Evolutionary conservation across 2,329 filamentous ascomycete genomes (phyloP).

Genomic region (Xylaria hypoxylon): DNA sequence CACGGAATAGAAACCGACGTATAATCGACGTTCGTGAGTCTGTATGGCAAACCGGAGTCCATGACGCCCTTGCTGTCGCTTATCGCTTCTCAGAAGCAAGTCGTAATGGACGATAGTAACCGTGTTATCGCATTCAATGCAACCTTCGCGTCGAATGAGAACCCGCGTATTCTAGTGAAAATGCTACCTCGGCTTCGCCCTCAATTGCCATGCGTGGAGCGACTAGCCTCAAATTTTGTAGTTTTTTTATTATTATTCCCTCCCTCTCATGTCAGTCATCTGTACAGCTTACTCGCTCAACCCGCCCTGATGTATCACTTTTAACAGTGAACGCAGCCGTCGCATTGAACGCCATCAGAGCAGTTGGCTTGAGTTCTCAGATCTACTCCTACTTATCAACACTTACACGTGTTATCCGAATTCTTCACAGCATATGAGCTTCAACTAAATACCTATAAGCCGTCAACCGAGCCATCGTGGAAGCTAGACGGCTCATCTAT

Average conservation of each 20-base stretch:
- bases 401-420: slow-evolving; percentile 17
- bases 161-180: slow-evolving; percentile 16
- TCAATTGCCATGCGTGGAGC: slow-evolving; percentile 23
- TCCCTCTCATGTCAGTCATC: not conserved
- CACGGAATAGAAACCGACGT: slow-evolving; percentile 26
- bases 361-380: slow-evolving; percentile 11
- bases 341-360: slow-evolving; percentile 20
- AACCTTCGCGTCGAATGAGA: slow-evolving; percentile 32
- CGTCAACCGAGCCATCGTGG: not conserved
- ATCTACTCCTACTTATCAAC: not conserved
- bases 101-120: slow-evolving; percentile 15
- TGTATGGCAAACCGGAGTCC: slow-evolving; percentile 17
- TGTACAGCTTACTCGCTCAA: slow-evolving; percentile 22
- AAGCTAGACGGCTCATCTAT: slow-evolving; percentile 3
- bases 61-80: slow-evolving; percentile 19
- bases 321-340: slow-evolving; percentile 14
- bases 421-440: slow-evolving; percentile 12
- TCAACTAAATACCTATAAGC: slow-evolving; percentile 10
- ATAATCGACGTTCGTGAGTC: slow-evolving; percentile 12
- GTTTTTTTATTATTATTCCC: not conserved
- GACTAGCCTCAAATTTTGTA: slow-evolving; percentile 7
- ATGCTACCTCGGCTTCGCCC: slow-evolving; percentile 33
- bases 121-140: slow-evolving; percentile 31
- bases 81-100: slow-evolving; percentile 22
- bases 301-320: slow-evolving; percentile 20